A percentile compares a stretch with the other conserved stretches of the same genome.
Conservation (phyloP, 106 monocot species). For the Hemerocallis citrina region DNA sequence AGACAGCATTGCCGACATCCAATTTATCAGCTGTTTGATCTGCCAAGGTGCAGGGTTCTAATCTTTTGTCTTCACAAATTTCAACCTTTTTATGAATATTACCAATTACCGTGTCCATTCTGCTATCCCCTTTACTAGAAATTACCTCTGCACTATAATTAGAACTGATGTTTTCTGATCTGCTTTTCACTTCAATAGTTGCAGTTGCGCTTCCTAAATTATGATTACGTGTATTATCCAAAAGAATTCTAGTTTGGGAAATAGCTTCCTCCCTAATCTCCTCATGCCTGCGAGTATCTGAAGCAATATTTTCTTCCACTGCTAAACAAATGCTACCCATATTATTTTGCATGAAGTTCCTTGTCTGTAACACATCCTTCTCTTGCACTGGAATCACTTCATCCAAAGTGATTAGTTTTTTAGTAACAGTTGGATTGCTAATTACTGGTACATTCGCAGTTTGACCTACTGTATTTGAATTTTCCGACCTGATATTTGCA, state of each 20-base stretch:
- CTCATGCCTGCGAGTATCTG: conserved; percentile 6
- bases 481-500: background rate
- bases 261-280: conserved; percentile 16
- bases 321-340: conserved; percentile 4
- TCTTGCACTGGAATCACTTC: conserved; percentile 17
- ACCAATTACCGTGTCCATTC: background rate
- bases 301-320: conserved; percentile 12
- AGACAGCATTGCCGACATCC: background rate
- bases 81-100: conserved; percentile 4
- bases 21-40: background rate
- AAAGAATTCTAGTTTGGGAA: conserved; percentile 1
- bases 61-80: conserved; percentile 9
- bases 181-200: conserved; percentile 1
- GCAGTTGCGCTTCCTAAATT: conserved; percentile 8
- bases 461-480: background rate
- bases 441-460: background rate
- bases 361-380: conserved; percentile 15
- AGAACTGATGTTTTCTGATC: conserved; percentile 13
- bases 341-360: conserved; percentile 12
- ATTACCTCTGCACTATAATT: background rate
- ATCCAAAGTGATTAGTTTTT: conserved; percentile 27
- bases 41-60: conserved; percentile 6
- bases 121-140: background rate
- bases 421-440: conserved; percentile 6
- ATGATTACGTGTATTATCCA: background rate